Evolutionary conservation across 352 stramenopile species (phyloP).

Genomic region (Globisporangium spiculum): DNA sequence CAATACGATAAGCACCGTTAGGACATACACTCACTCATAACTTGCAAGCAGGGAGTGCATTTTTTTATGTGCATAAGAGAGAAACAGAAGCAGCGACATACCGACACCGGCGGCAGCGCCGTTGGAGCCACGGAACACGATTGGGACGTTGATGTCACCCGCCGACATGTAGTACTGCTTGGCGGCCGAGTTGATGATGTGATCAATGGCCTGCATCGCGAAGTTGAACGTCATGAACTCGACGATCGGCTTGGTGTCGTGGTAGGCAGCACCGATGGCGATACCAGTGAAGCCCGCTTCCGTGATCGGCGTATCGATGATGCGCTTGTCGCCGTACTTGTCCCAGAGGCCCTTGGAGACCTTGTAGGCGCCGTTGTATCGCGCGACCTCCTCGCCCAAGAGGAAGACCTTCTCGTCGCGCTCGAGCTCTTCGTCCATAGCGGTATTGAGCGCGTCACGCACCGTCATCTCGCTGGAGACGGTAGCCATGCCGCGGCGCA

Average conservation of each 20-base stretch:
- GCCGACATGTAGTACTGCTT: constrained; percentile 99
- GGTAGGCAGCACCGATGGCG: constrained; percentile 94
- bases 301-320: constrained; percentile 99
- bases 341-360: constrained; percentile 96
- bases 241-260: constrained; percentile 97
- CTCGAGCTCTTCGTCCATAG: constrained; percentile 99
- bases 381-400: constrained; percentile 97
- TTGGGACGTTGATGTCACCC: constrained; percentile 97
- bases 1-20: neutral
- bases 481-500: constrained; percentile 71
- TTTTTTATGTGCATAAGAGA: neutral
- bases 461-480: constrained; percentile 92
- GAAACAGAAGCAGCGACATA: constrained; percentile 23
- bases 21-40: neutral
- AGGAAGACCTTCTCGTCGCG: constrained; percentile 95
- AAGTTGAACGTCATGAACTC: constrained; percentile 99
- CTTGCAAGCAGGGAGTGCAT: neutral
- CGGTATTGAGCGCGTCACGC: constrained; percentile 98
- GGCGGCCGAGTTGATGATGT: constrained; percentile 99
- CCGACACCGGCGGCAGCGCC: constrained; percentile 96
- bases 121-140: constrained; percentile 99
- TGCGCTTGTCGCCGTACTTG: constrained; percentile 98
- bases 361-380: constrained; percentile 99
- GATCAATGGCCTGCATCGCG: constrained; percentile 99
- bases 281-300: constrained; percentile 95